A percentile compares a stretch with the other conserved stretches of the same genome.
Conservation (phyloP, 2,329 filamentous ascomycete genomes). For the Fusarium sp. region DNA sequence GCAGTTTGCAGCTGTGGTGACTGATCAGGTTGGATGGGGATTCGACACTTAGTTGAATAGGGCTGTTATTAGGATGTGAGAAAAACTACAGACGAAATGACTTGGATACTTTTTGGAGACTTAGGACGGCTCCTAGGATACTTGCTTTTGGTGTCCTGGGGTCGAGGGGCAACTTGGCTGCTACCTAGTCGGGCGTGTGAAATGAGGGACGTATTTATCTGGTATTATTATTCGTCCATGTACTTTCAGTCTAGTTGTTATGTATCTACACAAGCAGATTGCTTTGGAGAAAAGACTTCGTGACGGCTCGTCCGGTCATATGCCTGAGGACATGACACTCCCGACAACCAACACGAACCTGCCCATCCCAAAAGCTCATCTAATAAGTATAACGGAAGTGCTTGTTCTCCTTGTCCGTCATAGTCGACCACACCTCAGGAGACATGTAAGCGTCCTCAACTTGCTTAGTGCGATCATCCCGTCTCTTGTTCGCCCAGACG, state of each 20-base stretch:
- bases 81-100: no score
- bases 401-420: slow-evolving; percentile 69
- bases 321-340: no score
- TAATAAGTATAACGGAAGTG: slow-evolving; percentile 65
- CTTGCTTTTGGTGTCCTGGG: no score
- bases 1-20: slow-evolving; percentile 20
- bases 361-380: not conserved
- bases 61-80: no score
- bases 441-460: slow-evolving; percentile 56
- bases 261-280: not conserved
- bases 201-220: no score
- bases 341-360: no score
- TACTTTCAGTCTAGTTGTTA: not conserved
- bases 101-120: no score
- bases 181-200: no score
- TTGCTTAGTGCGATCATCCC: slow-evolving; percentile 46
- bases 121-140: no score
- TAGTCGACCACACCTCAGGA: slow-evolving; percentile 58
- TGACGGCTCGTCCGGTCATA: no score
- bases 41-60: slow-evolving; percentile 27
- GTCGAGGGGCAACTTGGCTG: no score
- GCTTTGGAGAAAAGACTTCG: not conserved
- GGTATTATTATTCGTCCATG: no score
- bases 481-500: slow-evolving; percentile 58
- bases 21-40: slow-evolving; percentile 38